phyloP scores from a whole-genome alignment of 2,329 filamentous ascomycete species.

The Aspergillus fructus region DNA sequence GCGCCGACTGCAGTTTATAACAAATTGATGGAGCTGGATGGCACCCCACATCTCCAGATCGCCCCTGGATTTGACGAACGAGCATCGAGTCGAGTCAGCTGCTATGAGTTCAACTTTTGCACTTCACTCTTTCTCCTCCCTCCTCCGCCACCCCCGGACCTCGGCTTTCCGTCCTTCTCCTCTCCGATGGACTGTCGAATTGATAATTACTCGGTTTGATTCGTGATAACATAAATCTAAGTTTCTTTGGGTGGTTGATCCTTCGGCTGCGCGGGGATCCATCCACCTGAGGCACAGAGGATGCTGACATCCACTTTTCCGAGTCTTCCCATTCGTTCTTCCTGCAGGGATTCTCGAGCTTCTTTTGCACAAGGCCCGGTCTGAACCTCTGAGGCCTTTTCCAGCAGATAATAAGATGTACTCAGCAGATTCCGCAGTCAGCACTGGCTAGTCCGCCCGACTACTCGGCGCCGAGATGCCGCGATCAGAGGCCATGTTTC shows the following conservation, averaged over 20 bases:
- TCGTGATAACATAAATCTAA: background rate
- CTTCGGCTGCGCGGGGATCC: too few species aligned
- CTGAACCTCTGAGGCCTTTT: too few species aligned
- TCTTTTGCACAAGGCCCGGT: too few species aligned
- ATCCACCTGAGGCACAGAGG: too few species aligned
- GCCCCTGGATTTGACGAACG: too few species aligned
- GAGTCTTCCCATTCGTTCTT: too few species aligned
- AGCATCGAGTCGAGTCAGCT: background rate
- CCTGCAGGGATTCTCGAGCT: too few species aligned
- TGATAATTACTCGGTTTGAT: background rate
- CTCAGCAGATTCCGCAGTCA: too few species aligned
- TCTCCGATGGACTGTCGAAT: background rate
- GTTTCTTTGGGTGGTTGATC: too few species aligned
- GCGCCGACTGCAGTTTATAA: too few species aligned
- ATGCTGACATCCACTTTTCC: too few species aligned
- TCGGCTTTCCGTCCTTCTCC: background rate
- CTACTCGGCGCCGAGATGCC: background rate
- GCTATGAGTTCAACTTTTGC: background rate
- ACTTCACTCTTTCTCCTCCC: background rate
- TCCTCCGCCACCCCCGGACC: background rate
- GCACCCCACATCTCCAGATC: background rate
- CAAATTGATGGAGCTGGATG: too few species aligned
- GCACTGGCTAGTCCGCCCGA: background rate
- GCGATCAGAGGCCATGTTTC: background rate
- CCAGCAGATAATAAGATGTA: background rate